phyloP scores from a whole-genome alignment of 192 early-diverging fungal genomes.

The Umbelopsis ramanniana region DNA sequence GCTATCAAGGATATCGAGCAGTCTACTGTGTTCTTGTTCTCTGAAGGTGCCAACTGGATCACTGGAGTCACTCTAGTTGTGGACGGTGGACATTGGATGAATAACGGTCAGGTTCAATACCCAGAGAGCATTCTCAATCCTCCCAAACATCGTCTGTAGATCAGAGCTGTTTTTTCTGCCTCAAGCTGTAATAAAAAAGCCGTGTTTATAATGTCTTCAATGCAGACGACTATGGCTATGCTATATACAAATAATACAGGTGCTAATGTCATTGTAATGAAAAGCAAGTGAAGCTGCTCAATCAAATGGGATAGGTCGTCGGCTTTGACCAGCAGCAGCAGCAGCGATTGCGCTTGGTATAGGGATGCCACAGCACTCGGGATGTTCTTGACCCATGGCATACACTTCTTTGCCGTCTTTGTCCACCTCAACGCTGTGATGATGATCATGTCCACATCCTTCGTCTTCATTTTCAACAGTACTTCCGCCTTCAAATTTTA shows the following conservation, averaged over 20 bases:
- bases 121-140: conserved; percentile 35
- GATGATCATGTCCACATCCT: conserved; percentile 60
- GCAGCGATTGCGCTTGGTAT: conserved; percentile 84
- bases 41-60: conserved; percentile 64
- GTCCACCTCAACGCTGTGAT: conserved; percentile 21
- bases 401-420: conserved; percentile 59
- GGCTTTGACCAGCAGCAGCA: conserved; percentile 47
- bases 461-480: conserved; percentile 49
- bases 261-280: not conserved
- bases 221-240: not conserved
- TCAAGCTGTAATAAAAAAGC: not conserved
- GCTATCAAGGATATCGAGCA: conserved; percentile 70
- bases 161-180: not conserved
- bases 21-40: conserved; percentile 68
- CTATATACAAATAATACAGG: conserved; percentile 9
- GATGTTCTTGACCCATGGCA: conserved; percentile 80
- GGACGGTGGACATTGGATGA: conserved; percentile 41
- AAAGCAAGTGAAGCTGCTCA: not conserved
- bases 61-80: conserved; percentile 52
- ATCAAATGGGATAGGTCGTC: conserved; percentile 38
- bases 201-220: not conserved
- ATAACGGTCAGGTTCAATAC: conserved; percentile 18
- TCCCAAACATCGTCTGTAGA: not conserved
- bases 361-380: conserved; percentile 80
- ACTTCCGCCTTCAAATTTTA: conserved; percentile 70